Evolutionary conservation across 495 filamentous ascomycete species (phyloP), one percentile per base, ranked within the genome.

Genomic region (Penicillium pulvis): DNA sequence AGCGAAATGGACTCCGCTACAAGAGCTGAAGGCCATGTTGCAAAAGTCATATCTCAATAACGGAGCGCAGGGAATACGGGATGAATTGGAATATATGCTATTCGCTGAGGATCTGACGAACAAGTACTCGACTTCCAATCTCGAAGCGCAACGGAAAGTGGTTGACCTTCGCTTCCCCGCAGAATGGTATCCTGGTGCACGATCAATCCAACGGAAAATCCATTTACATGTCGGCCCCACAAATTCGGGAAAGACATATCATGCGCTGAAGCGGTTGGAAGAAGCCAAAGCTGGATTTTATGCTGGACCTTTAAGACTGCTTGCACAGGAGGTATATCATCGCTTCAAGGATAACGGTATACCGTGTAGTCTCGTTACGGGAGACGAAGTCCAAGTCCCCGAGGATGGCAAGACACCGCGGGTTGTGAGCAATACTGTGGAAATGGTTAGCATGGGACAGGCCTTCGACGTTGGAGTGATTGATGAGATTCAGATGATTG

Each of bases 401-500:
- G 70, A 80, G 16, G 43, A 62, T 47, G 78, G 78, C 20, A 64
- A 76, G 19, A 66, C 78, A 11, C 67, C 75, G 11, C 74, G 72
- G 43, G 86, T 96, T 69, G 76, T 75, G 53, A 93, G 90, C 71
- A 97, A 95, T 65, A 99, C 95, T 0, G 93, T 99, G 11, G 95
- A 99, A 70, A 99, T 99, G 95, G 83, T 92, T 42, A 89, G 88
- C 36, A 60, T 96, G 10, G 88, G 87, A 55, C 66, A 65, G 14
- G 60, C 64, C 4, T 85, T 92, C 30, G 93, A 98, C 47, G 94
- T 98, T 52, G 92, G 91, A 9, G 93, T 99, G 61, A 91, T 99
- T 55, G 93, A 98, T 66, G 93, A 98, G 75, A 98, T 98, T 56
- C 95, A 99, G 69, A 97, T 97, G 94, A 92, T 98, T 55, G 88